Evolutionary conservation across 495 filamentous ascomycete species (phyloP).

Genomic region (Clavariopsis aquatica): DNA sequence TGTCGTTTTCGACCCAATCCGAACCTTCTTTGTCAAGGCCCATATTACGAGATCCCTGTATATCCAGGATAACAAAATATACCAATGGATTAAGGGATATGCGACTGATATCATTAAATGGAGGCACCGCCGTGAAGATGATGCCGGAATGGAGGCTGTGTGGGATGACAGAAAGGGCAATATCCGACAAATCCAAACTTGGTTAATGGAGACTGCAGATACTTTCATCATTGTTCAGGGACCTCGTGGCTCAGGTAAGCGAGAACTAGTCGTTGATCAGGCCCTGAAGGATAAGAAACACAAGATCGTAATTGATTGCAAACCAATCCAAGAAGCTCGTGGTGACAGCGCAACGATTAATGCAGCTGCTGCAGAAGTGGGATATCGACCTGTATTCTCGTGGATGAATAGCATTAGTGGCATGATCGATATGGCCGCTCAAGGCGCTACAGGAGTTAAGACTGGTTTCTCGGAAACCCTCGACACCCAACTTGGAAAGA

Average conservation of each 20-base stretch:
- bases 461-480: constrained; percentile 94
- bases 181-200: constrained; percentile 78
- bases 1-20: constrained; percentile 83
- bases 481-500: constrained; percentile 88
- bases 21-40: constrained; percentile 86
- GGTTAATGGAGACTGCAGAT: constrained; percentile 81
- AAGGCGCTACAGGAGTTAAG: constrained; percentile 91
- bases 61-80: constrained; percentile 66
- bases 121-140: constrained; percentile 57
- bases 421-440: constrained; percentile 85
- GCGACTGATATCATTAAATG: constrained; percentile 70
- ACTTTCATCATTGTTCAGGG: constrained; percentile 96
- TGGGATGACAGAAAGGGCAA: constrained; percentile 84
- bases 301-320: constrained; percentile 90
- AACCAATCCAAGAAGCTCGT: constrained; percentile 85
- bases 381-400: constrained; percentile 90
- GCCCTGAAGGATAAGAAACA: constrained; percentile 74
- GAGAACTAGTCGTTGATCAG: constrained; percentile 81
- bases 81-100: constrained; percentile 79
- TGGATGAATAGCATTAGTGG: constrained; percentile 96
- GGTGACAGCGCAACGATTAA: constrained; percentile 87
- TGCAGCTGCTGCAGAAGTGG: constrained; percentile 79
- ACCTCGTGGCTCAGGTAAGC: constrained; percentile 87
- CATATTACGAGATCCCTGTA: constrained; percentile 80
- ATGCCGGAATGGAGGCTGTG: constrained; percentile 72